Evolutionary conservation across 2,329 filamentous ascomycete species (phyloP), one percentile per base, ranked within the genome.

Genomic region (Tympanopsis confertula): DNA sequence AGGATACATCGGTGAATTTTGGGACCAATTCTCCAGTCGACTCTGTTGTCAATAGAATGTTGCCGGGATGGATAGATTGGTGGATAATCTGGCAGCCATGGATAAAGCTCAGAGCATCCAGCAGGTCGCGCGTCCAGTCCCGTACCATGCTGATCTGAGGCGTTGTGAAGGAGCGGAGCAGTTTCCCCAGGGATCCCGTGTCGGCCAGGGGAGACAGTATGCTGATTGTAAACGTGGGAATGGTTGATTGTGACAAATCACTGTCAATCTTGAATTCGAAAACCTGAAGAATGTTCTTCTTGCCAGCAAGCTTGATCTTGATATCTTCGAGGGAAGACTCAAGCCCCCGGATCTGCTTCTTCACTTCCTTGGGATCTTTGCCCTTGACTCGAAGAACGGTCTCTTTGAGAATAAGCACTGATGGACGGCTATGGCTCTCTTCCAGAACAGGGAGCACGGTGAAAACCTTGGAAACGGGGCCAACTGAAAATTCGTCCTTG

Each of bases 71-170:
- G 14, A 95, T 78, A 50, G 84, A 78, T 51, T 85, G 83, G 57
- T 96, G 91, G 18, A 86, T 68, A 40, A 95, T 69, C 15, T 86
- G 86, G 52, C 84, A 80, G 45, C 82, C 81, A 58, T 96, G 89
- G 38, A 94, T 75, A 54, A 82, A 94, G 41, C 86, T 83, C 19
- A 98, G 65, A 0, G 82, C 91, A 59, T 95, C 86, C 19, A 98
- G 71, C 14, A 98, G 68, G 50, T 94, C 86, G 41, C 88, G 78
- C n/a, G 86, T 91, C 82, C 87, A 96, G 18, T 85, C 79, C 38
- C 87, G 81, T 33, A 88, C 79, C 53, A 81, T 88, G 44, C 75
- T 74, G 37, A 84, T 72, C 30, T 82, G 74, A 37, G 95, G 63
- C 20, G 73, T 73, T 4, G 83, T 86, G 30, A 86, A 77, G 42